Conservation (phyloP, 192 early-diverging fungal genomes). For the Rhizophagus clarus region DNA sequence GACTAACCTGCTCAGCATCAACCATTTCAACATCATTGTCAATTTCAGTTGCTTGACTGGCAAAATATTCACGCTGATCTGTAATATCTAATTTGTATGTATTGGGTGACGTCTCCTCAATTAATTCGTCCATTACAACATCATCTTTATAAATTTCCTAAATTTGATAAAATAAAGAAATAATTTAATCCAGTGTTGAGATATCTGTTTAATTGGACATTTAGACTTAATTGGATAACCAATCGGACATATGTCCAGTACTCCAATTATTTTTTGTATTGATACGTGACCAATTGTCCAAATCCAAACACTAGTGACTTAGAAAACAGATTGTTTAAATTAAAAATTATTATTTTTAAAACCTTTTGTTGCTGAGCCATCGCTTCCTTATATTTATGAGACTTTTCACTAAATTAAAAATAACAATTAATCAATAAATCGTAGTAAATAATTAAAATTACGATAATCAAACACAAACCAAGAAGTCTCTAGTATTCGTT, state of each 20-base stretch:
- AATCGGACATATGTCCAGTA: no score
- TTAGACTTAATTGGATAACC: no score
- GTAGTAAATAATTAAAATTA: background rate
- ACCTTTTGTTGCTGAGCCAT: background rate
- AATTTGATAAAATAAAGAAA: background rate
- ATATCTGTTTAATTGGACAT: no score
- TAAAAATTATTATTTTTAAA: background rate
- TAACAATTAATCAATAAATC: background rate
- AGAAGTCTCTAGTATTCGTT: constrained; percentile 68
- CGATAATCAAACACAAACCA: constrained; percentile 13
- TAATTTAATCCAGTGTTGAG: no score
- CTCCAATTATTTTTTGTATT: no score
- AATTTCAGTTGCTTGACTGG: constrained; percentile 57
- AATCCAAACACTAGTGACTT: no score
- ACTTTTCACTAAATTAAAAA: background rate
- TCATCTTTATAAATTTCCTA: constrained; percentile 53
- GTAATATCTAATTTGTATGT: constrained; percentile 69
- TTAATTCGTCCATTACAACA: constrained; percentile 72
- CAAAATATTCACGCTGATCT: constrained; percentile 76
- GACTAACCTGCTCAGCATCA: constrained; percentile 18
- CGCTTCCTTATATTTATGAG: background rate
- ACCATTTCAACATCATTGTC: constrained; percentile 34
- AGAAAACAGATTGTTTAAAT: constrained; percentile 4
- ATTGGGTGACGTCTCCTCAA: constrained; percentile 47
- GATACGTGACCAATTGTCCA: no score